phyloP scores from a whole-genome alignment of 805 yeast species.

The Candida patagonica region DNA sequence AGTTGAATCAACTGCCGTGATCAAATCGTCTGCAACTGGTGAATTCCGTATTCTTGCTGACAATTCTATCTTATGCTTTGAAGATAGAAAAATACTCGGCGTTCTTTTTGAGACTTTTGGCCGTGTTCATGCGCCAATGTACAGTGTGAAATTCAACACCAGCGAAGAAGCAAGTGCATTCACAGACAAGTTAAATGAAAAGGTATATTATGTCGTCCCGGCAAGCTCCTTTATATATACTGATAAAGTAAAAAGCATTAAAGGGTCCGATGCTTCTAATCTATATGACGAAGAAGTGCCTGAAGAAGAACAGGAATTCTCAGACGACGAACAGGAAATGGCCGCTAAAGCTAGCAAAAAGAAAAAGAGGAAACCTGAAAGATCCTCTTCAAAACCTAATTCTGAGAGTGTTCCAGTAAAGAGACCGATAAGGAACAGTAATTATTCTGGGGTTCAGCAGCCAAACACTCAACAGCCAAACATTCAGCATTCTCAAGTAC shows the following conservation, averaged over 20 bases:
- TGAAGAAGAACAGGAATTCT: conserved; percentile 86
- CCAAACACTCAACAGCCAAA: neutral
- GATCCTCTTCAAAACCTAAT: neutral
- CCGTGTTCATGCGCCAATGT: conserved; percentile 69
- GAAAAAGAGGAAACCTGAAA: conserved; percentile 43
- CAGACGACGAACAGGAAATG: conserved; percentile 87
- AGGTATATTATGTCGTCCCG: conserved; percentile 70
- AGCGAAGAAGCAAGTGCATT: conserved; percentile 42
- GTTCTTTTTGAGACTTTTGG: conserved; percentile 86
- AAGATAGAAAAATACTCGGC: conserved; percentile 63
- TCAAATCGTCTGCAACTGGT: conserved; percentile 68
- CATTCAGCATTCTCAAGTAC: neutral
- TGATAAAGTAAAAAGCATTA: conserved; percentile 53
- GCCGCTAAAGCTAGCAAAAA: conserved; percentile 57
- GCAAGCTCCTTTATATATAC: conserved; percentile 75
- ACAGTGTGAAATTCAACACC: conserved; percentile 58
- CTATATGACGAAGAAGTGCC: conserved; percentile 91
- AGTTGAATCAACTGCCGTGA: conserved; percentile 62
- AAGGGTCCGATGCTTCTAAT: conserved; percentile 93
- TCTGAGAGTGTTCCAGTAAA: neutral
- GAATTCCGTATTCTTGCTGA: conserved; percentile 79
- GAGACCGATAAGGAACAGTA: neutral
- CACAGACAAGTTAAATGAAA: conserved; percentile 40
- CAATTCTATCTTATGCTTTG: conserved; percentile 62
- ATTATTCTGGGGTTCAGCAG: neutral